Conservation (phyloP, 768 basidiomycete species). For the Leccinum ochraceum region DNA sequence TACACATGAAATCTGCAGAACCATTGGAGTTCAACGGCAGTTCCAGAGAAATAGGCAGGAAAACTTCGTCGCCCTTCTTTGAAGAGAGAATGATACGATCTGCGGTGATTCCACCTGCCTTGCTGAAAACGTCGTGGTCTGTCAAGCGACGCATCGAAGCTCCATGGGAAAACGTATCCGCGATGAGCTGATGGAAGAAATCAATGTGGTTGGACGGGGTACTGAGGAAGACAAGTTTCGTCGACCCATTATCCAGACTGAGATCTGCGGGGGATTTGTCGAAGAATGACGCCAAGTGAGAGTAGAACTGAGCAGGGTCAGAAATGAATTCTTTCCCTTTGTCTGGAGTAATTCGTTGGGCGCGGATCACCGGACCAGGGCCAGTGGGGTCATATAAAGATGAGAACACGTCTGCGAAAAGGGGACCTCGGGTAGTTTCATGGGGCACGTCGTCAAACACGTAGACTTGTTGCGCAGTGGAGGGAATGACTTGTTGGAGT, state of each 20-base stretch:
- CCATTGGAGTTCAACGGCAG: conserved; percentile 59
- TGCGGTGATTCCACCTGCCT: conserved; percentile 66
- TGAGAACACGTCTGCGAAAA: conserved; percentile 74
- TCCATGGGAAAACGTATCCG: conserved; percentile 55
- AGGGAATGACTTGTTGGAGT: conserved; percentile 61
- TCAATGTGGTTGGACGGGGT: conserved; percentile 46
- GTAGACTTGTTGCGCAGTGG: conserved; percentile 57
- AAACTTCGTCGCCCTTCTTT: conserved; percentile 36
- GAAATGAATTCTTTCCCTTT: conserved; percentile 54
- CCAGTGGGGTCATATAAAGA: conserved; percentile 47
- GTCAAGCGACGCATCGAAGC: conserved; percentile 63
- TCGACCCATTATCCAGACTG: conserved; percentile 25
- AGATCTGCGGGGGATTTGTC: conserved; percentile 30
- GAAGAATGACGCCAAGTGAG: conserved; percentile 37
- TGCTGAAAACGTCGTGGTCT: conserved; percentile 76
- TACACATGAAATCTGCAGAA: conserved; percentile 65
- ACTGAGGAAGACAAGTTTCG: conserved; percentile 57
- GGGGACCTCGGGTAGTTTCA: conserved; percentile 56
- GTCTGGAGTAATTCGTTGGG: conserved; percentile 59
- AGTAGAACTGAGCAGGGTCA: conserved; percentile 43
- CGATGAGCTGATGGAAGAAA: conserved; percentile 49
- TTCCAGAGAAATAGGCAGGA: conserved; percentile 53
- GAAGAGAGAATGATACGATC: conserved; percentile 68
- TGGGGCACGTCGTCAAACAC: conserved; percentile 80
- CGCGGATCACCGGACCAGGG: conserved; percentile 44